Conservation (phyloP, 2,329 filamentous ascomycete species). For the Zymoseptoria brevis region DNA sequence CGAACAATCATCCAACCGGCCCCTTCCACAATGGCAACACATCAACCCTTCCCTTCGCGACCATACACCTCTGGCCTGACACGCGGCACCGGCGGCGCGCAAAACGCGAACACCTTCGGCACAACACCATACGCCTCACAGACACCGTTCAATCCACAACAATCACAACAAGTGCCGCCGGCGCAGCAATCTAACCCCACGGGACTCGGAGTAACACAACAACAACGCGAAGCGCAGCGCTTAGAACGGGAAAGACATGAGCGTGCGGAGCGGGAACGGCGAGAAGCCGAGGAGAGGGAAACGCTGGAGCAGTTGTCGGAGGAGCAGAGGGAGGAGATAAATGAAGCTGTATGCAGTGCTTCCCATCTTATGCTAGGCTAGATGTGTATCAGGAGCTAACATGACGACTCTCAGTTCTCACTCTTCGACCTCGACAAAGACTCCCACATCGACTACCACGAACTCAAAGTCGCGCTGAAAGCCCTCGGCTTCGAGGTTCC, state of each 20-base stretch:
- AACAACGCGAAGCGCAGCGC: constrained; percentile 36
- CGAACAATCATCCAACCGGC: neutral
- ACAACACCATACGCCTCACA: constrained; percentile 25
- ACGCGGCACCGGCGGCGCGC: constrained; percentile 26
- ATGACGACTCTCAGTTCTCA: constrained; percentile 56
- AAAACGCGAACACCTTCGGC: constrained; percentile 22
- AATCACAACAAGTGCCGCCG: constrained; percentile 8
- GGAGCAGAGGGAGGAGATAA: constrained; percentile 87
- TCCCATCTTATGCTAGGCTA: neutral
- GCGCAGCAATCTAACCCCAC: constrained; percentile 26
- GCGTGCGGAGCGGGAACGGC: constrained; percentile 34
- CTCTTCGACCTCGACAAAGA: constrained; percentile 97
- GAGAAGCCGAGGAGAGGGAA: constrained; percentile 38
- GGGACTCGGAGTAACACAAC: constrained; percentile 26
- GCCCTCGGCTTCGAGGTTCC: constrained; percentile 88
- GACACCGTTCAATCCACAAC: constrained; percentile 29
- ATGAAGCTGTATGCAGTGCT: constrained; percentile 62
- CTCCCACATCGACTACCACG: constrained; percentile 90
- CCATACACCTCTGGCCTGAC: constrained; percentile 34
- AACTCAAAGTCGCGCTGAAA: constrained; percentile 92
- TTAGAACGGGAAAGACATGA: constrained; percentile 37
- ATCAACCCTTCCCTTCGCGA: constrained; percentile 49
- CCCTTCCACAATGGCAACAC: constrained; percentile 42
- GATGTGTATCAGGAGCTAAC: neutral
- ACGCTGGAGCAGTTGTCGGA: constrained; percentile 59